Base-by-base conservation (phyloP, 768 basidiomycete species). In the Termitomyces sp. region DNA sequence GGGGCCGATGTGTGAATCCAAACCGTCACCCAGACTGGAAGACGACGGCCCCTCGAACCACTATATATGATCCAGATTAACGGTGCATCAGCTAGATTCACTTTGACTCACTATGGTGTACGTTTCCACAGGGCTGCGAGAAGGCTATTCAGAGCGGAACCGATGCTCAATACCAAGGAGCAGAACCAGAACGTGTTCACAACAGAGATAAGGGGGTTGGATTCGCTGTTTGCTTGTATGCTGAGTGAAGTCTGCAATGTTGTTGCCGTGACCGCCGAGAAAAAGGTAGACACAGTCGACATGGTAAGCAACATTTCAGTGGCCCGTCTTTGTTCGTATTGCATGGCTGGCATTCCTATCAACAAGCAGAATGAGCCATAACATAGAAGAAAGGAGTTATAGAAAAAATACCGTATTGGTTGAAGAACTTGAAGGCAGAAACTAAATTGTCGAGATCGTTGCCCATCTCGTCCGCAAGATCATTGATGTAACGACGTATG, bases 231-330 rank as follows among this genome's bases (percentile, higher is more conserved):
- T 39, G 18, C 39, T 36, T 52, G 54, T 33, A 38, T 48, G 38
- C 22, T 45, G 55, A 49, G 59, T 32, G 67, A 66, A 18, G 62
- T 66, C 55, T 67, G 65, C 18, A 72, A 57, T 13, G 48, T 68
- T 7, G 65, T 68, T 22, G 70, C 72, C 12, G 71, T 72, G 16
- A 73, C 73, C 5, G 68, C 72, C 0, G 73, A 73, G 59, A 74
- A 73, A 53, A 74, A 71, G 11, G 70, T 72, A 1, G 71, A 63
- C 4, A 67, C 61, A 6, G 70, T 68, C 1, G 66, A 63, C 20
- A 72, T 44, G 20, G 60, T 66, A 7, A 61, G 36, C 36, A 65
- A 33, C 13, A 59, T 52, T 16, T 65, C 64, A 11, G 58, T 60
- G 18, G 61, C 59, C 5, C 66, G 64, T 38, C 22, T 56, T 32